A percentile compares a stretch with the other conserved stretches of the same genome.
phyloP scores from a whole-genome alignment of 140 eudicot species.

The Stevia rebaudiana region DNA sequence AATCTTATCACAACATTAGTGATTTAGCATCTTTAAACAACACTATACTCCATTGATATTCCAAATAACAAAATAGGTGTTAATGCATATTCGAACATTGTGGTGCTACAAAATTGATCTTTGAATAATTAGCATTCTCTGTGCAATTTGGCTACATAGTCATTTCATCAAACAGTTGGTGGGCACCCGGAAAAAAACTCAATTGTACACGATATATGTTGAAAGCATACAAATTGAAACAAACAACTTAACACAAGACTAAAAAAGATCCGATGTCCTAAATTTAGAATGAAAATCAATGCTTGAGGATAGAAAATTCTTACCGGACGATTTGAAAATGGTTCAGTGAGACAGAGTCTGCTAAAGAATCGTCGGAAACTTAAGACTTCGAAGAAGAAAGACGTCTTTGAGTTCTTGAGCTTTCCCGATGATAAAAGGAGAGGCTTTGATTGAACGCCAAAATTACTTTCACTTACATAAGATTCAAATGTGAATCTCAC shows the following conservation, averaged over 20 bases:
- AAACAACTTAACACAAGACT: background rate
- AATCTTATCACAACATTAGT: background rate
- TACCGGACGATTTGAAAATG: constrained; percentile 11
- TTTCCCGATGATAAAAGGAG: too few species aligned
- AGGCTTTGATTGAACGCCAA: constrained; percentile 15
- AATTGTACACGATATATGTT: background rate
- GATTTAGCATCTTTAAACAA: background rate
- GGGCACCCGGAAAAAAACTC: background rate
- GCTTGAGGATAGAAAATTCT: background rate
- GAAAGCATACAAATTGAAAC: background rate
- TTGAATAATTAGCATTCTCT: background rate
- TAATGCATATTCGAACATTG: background rate
- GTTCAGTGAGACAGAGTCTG: background rate
- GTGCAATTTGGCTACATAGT: background rate
- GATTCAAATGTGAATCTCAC: background rate
- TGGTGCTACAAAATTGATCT: background rate
- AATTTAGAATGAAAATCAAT: constrained; percentile 5
- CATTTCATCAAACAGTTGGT: constrained; percentile 13
- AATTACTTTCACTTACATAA: too few species aligned
- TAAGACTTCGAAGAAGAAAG: background rate
- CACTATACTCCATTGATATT: background rate
- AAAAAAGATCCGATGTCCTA: background rate
- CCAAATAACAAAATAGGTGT: background rate
- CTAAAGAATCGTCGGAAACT: background rate
- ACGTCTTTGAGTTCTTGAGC: background rate